phyloP scores from a whole-genome alignment of 192 early-diverging fungal genomes.

The Linnemannia elongata region DNA sequence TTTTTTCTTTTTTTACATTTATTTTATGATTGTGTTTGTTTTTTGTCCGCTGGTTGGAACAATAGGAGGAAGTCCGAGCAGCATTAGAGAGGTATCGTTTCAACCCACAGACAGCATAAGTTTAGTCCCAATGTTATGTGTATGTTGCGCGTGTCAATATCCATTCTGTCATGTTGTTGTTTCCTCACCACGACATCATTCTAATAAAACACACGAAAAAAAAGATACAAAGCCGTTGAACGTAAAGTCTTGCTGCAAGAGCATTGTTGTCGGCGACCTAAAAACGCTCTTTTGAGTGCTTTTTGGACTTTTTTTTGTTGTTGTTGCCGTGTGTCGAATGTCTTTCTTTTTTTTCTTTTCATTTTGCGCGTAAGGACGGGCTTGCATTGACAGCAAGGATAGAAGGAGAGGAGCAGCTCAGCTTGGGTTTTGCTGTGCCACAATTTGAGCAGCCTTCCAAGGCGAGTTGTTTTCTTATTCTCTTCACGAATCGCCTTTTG shows the following conservation, averaged over 20 bases:
- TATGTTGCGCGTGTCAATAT: neutral
- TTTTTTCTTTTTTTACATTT: neutral
- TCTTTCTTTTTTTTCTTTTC: neutral
- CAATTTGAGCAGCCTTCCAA: neutral
- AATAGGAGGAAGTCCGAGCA: constrained; percentile 65
- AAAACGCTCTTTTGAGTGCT: neutral
- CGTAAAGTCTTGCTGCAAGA: neutral
- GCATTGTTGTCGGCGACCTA: too few relatives aligned
- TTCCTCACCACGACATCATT: neutral
- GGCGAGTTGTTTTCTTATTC: too few relatives aligned
- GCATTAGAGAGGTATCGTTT: constrained; percentile 60
- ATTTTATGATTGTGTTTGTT: neutral
- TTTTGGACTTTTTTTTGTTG: neutral
- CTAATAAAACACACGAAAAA: neutral
- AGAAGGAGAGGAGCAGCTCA: neutral
- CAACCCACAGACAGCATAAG: constrained; percentile 49
- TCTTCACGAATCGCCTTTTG: neutral
- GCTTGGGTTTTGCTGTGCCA: neutral
- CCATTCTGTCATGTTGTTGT: neutral
- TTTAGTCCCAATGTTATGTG: neutral
- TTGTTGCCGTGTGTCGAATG: neutral
- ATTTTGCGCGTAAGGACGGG: neutral
- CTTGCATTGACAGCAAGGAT: neutral
- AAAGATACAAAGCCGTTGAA: neutral
- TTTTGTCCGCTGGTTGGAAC: neutral